Evolutionary conservation across 2,329 filamentous ascomycete genomes (phyloP).

Genomic region (Byssoonygena ceratinophila): DNA sequence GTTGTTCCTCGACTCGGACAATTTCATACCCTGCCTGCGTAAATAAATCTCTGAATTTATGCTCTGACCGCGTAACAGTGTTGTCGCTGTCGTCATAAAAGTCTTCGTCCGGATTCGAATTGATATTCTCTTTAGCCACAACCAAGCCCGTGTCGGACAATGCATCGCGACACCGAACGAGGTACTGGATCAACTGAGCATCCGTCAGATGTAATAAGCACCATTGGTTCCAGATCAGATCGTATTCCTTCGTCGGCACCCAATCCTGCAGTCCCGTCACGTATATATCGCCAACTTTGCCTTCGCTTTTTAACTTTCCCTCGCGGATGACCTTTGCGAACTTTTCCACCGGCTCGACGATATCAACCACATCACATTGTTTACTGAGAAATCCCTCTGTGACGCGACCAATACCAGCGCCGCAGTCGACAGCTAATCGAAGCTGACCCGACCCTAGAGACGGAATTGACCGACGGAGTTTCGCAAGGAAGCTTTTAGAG

Average conservation of each 20-base stretch:
- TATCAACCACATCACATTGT: conserved; percentile 61
- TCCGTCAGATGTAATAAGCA: conserved; percentile 76
- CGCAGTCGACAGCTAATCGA: conserved; percentile 46
- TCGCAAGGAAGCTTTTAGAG: conserved; percentile 58
- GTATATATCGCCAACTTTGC: conserved; percentile 53
- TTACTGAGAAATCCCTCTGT: conserved; percentile 65
- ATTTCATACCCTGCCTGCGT: conserved; percentile 56
- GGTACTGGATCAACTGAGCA: conserved; percentile 55
- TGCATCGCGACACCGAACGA: conserved; percentile 49
- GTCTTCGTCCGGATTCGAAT: conserved; percentile 47
- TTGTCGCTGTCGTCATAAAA: conserved; percentile 66
- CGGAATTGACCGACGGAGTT: conserved; percentile 42
- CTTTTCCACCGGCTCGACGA: conserved; percentile 74
- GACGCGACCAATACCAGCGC: conserved; percentile 68
- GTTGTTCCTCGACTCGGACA: conserved; percentile 61
- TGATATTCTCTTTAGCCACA: conserved; percentile 72
- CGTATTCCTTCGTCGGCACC: conserved; percentile 51
- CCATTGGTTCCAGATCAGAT: conserved; percentile 86
- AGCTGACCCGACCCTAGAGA: conserved; percentile 16
- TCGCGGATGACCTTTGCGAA: conserved; percentile 56
- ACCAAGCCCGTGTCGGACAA: conserved; percentile 43
- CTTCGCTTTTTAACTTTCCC: conserved; percentile 29
- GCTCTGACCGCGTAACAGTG: conserved; percentile 65
- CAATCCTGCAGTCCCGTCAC: conserved; percentile 67
- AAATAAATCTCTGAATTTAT: conserved; percentile 61